Conservation (phyloP, 2,329 filamentous ascomycete genomes). For the Amauroascus verrucosus region DNA sequence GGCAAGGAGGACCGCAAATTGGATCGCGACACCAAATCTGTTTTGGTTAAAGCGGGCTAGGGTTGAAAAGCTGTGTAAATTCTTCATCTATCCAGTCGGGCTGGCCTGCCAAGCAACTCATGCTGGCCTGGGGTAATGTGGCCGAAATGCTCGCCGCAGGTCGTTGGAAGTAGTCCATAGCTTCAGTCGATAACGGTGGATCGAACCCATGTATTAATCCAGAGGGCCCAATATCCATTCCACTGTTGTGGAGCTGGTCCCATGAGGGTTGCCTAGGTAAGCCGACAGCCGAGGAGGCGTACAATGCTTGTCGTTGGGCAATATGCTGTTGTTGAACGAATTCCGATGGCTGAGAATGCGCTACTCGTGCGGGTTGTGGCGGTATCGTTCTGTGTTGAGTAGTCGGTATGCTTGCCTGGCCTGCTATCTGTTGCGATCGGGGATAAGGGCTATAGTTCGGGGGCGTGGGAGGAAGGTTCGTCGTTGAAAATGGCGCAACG, state of each 20-base stretch:
- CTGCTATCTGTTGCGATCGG: slow-evolving; percentile 20
- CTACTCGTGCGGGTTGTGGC: background rate
- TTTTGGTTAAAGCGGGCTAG: slow-evolving; percentile 23
- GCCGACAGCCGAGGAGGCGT: background rate
- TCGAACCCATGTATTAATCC: background rate
- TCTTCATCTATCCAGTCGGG: slow-evolving; percentile 29
- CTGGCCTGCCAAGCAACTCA: background rate
- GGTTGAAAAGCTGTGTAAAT: slow-evolving; percentile 33
- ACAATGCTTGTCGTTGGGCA: background rate
- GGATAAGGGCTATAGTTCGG: slow-evolving; percentile 32
- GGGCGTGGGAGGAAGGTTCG: slow-evolving; percentile 32
- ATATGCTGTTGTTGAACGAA: background rate
- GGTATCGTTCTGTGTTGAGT: background rate
- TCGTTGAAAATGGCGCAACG: slow-evolving; percentile 13
- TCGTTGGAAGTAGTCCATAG: slow-evolving; percentile 3
- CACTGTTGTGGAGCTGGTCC: background rate
- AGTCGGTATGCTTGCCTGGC: slow-evolving; percentile 12
- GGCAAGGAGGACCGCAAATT: background rate
- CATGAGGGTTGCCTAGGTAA: background rate
- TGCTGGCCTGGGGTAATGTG: background rate
- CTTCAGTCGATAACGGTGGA: background rate
- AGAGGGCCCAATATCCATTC: background rate
- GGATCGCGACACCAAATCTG: background rate
- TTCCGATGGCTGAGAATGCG: background rate
- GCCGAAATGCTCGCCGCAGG: background rate